phyloP scores from a whole-genome alignment of 1,284 basidiomycete genomes.

The Entoloma clypeatum region DNA sequence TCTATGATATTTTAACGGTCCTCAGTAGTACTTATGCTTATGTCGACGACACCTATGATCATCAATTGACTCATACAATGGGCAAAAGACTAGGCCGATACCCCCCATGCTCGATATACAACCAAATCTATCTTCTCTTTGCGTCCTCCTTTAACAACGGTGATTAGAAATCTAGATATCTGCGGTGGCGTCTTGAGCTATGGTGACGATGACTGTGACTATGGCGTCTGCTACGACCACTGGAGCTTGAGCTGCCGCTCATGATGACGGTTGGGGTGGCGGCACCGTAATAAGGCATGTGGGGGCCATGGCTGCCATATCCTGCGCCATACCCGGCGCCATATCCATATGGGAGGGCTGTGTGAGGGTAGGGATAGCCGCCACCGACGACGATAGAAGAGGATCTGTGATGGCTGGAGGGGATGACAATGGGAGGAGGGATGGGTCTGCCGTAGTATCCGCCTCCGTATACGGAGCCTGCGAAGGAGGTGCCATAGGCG shows the following conservation, averaged over 20 bases:
- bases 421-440: conserved; percentile 16
- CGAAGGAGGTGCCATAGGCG: conserved; percentile 19
- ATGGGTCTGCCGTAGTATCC: conserved; percentile 23
- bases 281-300: conserved; percentile 22
- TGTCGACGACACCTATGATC: no score
- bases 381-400: conserved; percentile 12
- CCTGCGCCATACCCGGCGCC: no score
- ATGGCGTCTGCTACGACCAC: conserved; percentile 21
- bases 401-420: conserved; percentile 12
- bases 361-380: no score
- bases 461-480: conserved; percentile 20
- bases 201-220: no score
- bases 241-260: conserved; percentile 18
- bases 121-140: no score
- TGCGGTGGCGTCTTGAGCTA: no score
- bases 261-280: conserved; percentile 25
- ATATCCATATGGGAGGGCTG: conserved; percentile 9
- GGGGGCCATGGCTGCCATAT: conserved; percentile 12
- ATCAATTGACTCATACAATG: no score
- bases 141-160: no score
- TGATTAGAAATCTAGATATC: no score
- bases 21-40: no score
- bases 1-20: conserved; percentile 49
- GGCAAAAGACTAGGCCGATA: no score
- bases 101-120: no score